Base-by-base conservation (phyloP, 352 stramenopile species). In the Pythium periplocum region DNA sequence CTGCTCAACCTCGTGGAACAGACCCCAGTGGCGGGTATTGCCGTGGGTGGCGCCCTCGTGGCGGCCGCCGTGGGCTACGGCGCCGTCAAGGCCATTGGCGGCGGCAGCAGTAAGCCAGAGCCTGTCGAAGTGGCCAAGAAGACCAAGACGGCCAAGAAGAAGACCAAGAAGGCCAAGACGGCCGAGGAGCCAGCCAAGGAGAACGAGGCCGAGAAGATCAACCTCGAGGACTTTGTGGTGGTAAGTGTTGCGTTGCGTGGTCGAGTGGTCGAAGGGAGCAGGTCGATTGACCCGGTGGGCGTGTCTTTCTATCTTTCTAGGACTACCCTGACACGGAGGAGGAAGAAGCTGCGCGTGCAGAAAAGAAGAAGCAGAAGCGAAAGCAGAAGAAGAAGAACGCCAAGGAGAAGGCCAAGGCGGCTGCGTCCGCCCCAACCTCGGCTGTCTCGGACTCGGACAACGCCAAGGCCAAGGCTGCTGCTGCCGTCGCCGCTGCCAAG, bases 251-350 rank as follows among this genome's bases (percentile, higher is more conserved):
- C 41, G 38, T 64, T 56, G 17, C 17, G 17, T 26, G 17, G 17
- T 26, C 17, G 17, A 26, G 17, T 26, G 17, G 17, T 26, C 17
- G 17, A 26, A 26, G 17, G 17, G 17, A 26, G 17, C 17, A 26
- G 17, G 17, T 26, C 17, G 17, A 26, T 26, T 26, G 17, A 26
- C 17, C 17, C 17, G 17, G 17, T 26, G 17, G 17, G 17, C 17
- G 4, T 34, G 26, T 2, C 36, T 56, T 50, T 48, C 39, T 50
- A 12, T 10, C 17, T 8, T 43, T 26, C 12, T 40, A 64, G 66
- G 79, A 93, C 59, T 80, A 83, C 58, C 79, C 82, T 43, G 82
- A 93, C 62, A 87, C 79, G 44, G 82, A 93, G 51, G 82, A 93
- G 48, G 82, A 93, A 52, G 82, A 90, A 42, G 79, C 68, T 4